Evolutionary conservation across 805 yeast species (phyloP).

Genomic region (Candida xyloterini): DNA sequence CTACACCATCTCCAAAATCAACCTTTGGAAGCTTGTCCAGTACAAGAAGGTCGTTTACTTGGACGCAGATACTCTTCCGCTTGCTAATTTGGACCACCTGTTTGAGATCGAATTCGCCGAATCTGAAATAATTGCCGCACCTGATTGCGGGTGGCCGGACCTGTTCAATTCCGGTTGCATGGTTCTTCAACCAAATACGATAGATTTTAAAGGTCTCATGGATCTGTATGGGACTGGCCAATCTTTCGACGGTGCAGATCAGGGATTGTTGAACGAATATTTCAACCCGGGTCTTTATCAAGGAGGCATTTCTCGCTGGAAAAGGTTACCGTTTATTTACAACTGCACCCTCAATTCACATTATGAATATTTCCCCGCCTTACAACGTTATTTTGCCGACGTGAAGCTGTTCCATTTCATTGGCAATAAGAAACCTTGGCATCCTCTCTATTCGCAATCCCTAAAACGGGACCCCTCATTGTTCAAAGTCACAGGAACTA

Average conservation of each 20-base stretch:
- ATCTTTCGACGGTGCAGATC: conserved; percentile 87
- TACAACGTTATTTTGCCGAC: conserved; percentile 27
- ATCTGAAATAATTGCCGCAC: conserved; percentile 49
- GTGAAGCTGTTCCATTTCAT: conserved; percentile 64
- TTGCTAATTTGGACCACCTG: conserved; percentile 34
- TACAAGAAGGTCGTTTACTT: conserved; percentile 53
- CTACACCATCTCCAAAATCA: conserved; percentile 50
- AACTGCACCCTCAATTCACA: conserved; percentile 63
- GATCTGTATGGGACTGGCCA: conserved; percentile 26
- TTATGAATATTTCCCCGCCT: conserved; percentile 36
- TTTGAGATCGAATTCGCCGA: conserved; percentile 25
- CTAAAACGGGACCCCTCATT: background rate
- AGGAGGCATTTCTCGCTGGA: conserved; percentile 46
- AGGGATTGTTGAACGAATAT: conserved; percentile 45
- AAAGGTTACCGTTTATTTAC: conserved; percentile 70
- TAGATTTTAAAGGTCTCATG: conserved; percentile 41
- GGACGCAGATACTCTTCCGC: conserved; percentile 55
- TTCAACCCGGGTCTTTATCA: conserved; percentile 1
- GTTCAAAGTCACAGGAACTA: conserved; percentile 10
- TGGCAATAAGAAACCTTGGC: conserved; percentile 54
- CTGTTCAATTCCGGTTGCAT: conserved; percentile 80
- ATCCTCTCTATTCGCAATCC: background rate
- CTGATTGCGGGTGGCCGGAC: conserved; percentile 93
- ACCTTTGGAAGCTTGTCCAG: conserved; percentile 45
- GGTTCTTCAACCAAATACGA: conserved; percentile 50